A percentile compares a stretch with the other conserved stretches of the same genome.
Conservation (phyloP, 257 asterid genomes). For the Solanum sitiens region DNA sequence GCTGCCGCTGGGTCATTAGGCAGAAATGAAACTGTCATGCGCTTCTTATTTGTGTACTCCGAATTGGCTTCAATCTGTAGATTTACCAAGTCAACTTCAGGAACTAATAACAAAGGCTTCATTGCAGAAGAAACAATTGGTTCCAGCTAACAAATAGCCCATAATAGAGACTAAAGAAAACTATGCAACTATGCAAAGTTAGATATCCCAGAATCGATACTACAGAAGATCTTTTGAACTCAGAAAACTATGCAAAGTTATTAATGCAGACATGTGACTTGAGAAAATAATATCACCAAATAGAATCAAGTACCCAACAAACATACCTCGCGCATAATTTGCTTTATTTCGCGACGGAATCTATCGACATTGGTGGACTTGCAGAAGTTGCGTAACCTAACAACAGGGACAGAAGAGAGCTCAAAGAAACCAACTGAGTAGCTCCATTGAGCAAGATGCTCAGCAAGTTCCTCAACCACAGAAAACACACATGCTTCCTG, state of each 20-base stretch:
- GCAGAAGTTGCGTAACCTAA: slow-evolving; percentile 58
- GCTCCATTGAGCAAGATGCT: slow-evolving; percentile 94
- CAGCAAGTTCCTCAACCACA: slow-evolving; percentile 78
- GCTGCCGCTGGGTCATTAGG: slow-evolving; percentile 68
- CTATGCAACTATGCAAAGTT: too few relatives aligned
- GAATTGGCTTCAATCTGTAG: slow-evolving; percentile 69
- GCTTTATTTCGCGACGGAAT: slow-evolving; percentile 70
- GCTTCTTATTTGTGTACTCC: slow-evolving; percentile 63
- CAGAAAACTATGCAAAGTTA: background rate
- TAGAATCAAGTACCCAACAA: background rate
- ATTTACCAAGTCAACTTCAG: slow-evolving; percentile 14
- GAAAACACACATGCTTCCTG: slow-evolving; percentile 88
- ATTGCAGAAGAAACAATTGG: background rate
- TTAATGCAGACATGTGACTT: background rate
- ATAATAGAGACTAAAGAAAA: background rate
- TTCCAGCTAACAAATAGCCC: background rate
- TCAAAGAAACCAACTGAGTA: slow-evolving; percentile 72
- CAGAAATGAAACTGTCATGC: slow-evolving; percentile 45
- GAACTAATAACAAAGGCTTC: background rate
- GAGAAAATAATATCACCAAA: background rate
- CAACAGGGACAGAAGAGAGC: slow-evolving; percentile 67
- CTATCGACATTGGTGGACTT: slow-evolving; percentile 90
- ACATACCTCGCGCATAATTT: slow-evolving; percentile 62
- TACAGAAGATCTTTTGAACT: background rate
- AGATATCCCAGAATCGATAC: background rate